Base-by-base conservation (phyloP, 164 flowering plant genomes). In the Chimonanthus salicifolius region DNA sequence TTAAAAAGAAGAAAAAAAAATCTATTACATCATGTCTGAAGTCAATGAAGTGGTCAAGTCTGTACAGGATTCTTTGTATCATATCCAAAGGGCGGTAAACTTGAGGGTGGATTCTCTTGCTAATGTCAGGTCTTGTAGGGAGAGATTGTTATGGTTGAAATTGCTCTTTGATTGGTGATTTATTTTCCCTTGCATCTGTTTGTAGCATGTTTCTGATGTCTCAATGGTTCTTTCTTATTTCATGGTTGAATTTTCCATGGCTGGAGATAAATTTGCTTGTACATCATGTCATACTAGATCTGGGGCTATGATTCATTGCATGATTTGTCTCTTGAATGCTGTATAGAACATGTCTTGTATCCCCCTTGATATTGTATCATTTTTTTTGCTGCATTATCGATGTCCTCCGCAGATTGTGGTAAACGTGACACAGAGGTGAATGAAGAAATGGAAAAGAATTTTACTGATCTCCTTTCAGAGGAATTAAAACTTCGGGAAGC, bases 351-450 rank as follows among this genome's bases (percentile, higher is more conserved):
- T 13, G 60, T 54, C 16, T 54, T 4, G 16, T 8, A 6, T 54
- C 60, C 60, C 16, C 16, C 60, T n/a, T 54, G 4, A 13, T 13
- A n/a, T 54, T 4, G 62, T 60, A 20, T 62, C 9, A 11, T 64
- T 3, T 9, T 9, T 64, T 18, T 2, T 33, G 7, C 21, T 63
- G 46, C 60, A 54, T 54, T 54, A 54, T 54, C 6, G 4, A 54
- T 13, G 13, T 62, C 44, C 62, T 50, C 44, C 64, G 47, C 79
- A 87, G 90, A 84, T 80, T 86, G 90, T 78, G 83, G 80, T 47
- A 89, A 89, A 82, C 97, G 76, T 80, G 97, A 94, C 70, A 84
- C 89, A 7, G 94, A 84, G 43, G 83, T 79, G 51, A 83, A 75
- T 64, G 86, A 81, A 78, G 90, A 86, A 58, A 79, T 79, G 71